Evolutionary conservation across 225 moss, liverwort and hornwort species (phyloP), one percentile per base, ranked within the genome.

Genomic region (Sphagnum contortum): DNA sequence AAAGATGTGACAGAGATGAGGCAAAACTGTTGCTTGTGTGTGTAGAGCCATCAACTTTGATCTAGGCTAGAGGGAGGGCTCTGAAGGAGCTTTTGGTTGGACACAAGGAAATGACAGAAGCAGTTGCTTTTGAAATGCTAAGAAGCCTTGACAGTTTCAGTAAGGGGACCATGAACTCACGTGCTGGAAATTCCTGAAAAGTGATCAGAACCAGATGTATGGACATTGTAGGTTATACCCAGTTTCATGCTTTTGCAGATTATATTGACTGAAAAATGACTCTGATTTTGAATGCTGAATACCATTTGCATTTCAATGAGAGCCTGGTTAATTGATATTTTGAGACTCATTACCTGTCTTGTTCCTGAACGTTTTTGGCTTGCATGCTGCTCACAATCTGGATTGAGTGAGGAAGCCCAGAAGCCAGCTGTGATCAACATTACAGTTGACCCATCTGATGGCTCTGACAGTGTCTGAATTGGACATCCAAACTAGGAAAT

Each of bases 381-480:
- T 29, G 29, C 29, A 29, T 29, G 29, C 55, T 45, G 2, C 55
- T 55, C 85, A 77, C 89, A 85, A 52, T 54, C 71, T 8, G 93
- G 91, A 29, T 48, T 98, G 70, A 87, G 84, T 50, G 90, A 85
- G 14, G 72, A 85, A 61, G 91, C 93, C 3, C 69, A 86, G 70
- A 86, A 84, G 75, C 93, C 98, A 62, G 85, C 91, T 45, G 89
- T 98, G 1, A 93, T 98, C 60, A 98, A 98, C 49, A 91, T 98
- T 29, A 93, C 77, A 49, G 84, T 98, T 14, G 93, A 98, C 64
- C 98, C 98, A 57, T 98, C 63, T 63, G 98, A 93, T 45, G 93
- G 98, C 47, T 85, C 93, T 14, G 98, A 93, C 81, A 98, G 98
- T 64, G 98, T 93, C 50, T 85, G 98, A 70, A 98, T 98, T 93